Percentiles rank a stretch among this genome's conserved stretches.
Evolutionary conservation across 345 rosid genomes (phyloP).

Genomic region (Salix viminalis): DNA sequence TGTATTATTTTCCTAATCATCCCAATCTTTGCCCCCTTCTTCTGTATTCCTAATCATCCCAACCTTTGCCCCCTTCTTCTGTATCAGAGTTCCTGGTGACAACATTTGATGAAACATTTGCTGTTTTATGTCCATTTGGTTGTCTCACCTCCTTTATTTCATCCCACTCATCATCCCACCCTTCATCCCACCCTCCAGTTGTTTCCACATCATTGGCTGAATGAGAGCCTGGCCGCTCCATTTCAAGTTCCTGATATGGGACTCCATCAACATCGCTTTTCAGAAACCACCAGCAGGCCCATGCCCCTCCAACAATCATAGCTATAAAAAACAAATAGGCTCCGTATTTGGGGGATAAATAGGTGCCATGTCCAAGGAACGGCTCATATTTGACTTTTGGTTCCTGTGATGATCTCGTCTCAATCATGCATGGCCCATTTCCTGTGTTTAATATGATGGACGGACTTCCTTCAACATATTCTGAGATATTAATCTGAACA

Average conservation of each 20-base stretch:
- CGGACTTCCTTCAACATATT: slow-evolving; percentile 21
- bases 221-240: slow-evolving; percentile 24
- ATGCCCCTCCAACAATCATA: slow-evolving; percentile 27
- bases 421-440: slow-evolving; percentile 22
- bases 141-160: slow-evolving; percentile 27
- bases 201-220: slow-evolving; percentile 20
- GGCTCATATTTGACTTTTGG: slow-evolving; percentile 4
- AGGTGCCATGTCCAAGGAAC: not conserved
- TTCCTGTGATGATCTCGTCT: not conserved
- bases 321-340: slow-evolving; percentile 27
- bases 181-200: slow-evolving; percentile 30
- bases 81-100: slow-evolving; percentile 8
- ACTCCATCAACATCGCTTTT: slow-evolving; percentile 12
- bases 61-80: slow-evolving; percentile 23
- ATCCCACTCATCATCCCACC: slow-evolving; percentile 39
- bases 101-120: slow-evolving; percentile 21
- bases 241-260: slow-evolving; percentile 30
- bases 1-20: no score
- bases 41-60: slow-evolving; percentile 28
- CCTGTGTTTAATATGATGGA: slow-evolving; percentile 24
- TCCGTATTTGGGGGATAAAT: slow-evolving; percentile 27
- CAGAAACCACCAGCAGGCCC: slow-evolving; percentile 23
- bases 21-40: slow-evolving; percentile 29
- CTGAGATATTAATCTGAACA: slow-evolving; percentile 29
- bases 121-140: slow-evolving; percentile 11